Evolutionary conservation across 768 basidiomycete genomes (phyloP), one percentile per base, ranked within the genome.

Genomic region (Boletellus emodensis): DNA sequence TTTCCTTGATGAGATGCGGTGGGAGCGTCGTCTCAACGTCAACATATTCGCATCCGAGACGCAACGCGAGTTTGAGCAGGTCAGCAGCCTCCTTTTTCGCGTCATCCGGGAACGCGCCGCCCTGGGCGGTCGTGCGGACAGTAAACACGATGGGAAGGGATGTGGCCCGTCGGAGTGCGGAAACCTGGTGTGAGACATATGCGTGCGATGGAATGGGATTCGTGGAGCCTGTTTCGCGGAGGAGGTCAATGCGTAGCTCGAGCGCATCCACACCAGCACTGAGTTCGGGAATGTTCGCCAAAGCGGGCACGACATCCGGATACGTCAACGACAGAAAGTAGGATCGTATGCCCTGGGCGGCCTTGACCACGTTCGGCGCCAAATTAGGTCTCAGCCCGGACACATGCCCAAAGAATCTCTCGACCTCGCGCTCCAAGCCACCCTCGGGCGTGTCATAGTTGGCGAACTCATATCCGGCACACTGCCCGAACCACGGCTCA

Each of bases 241-340:
- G 76, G 8, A 98, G 78, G 65, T 99, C 96, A 11, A 93, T 94
- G 10, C 95, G 84, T n/a, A 98, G 65, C 67, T 99, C 96, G 52
- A 98, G 70, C 0, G 94, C 95, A 61, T 98, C 94, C 7, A 85
- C 89, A 4, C 96, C 96, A 15, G 81, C 75, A 0, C 81, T 81
- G 52, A 99, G 68, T 39, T 86, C 80, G 18, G 89, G 82, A 37
- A 98, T 78, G 44, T 80, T 66, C 14, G 75, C 67, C 37, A 93
- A 73, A 0, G 87, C 85, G 4, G 81, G 80, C 0, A 77, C 82
- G 55, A 96, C 64, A 63, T 96, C 91, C 1, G 95, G 92, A 70
- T 91, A 94, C 0, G 95, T 96, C 49, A 99, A 75, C 9, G 87
- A 86, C 36, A 98, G 77, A 78, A 98, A 98, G 72, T 93, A 92